These are phyloP conservation scores for Onygenales sp. DNA, from an alignment of 2,329 filamentous ascomycete genomes.

Conservation along the genomic window DNA sequence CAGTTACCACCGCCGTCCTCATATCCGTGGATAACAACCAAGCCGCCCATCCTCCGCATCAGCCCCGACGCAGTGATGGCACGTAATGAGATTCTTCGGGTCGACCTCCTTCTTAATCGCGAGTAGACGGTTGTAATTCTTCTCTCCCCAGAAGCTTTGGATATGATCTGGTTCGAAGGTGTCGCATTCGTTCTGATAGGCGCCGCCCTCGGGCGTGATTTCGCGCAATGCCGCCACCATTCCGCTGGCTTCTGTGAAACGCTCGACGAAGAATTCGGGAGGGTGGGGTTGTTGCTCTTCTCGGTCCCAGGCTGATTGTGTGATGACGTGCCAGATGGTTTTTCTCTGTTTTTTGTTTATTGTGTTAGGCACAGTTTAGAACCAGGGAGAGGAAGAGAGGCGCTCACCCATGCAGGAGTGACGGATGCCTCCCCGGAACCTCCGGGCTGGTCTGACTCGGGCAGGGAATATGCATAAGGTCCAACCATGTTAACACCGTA, in stretches of 20 bases:
- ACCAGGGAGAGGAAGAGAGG: neutral
- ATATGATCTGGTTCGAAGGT: slow-evolving; percentile 29
- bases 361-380: no score
- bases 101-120: slow-evolving; percentile 34
- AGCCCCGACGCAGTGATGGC: slow-evolving; percentile 41
- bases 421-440: slow-evolving; percentile 13
- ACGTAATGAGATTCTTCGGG: slow-evolving; percentile 37
- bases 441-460: slow-evolving; percentile 6
- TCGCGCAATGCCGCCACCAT: slow-evolving; percentile 11
- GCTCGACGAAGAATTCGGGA: slow-evolving; percentile 6
- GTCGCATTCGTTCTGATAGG: slow-evolving; percentile 32
- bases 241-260: slow-evolving; percentile 8
- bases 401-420: slow-evolving; percentile 12
- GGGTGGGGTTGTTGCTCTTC: slow-evolving; percentile 5
- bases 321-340: slow-evolving; percentile 13
- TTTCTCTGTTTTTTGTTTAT: slow-evolving; percentile 5
- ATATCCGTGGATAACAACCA: slow-evolving; percentile 3
- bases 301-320: slow-evolving; percentile 3
- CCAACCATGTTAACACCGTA: slow-evolving; percentile 8
- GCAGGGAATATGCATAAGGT: slow-evolving; percentile 7
- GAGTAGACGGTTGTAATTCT: slow-evolving; percentile 27
- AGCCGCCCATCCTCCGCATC: slow-evolving; percentile 20
- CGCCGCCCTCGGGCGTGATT: slow-evolving; percentile 13
- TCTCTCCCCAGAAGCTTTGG: slow-evolving; percentile 29
- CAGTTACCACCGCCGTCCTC: neutral